Evolutionary conservation across 345 rosid species (phyloP), one percentile per base, ranked within the genome.

Genomic region (Melaleuca alternifolia): DNA sequence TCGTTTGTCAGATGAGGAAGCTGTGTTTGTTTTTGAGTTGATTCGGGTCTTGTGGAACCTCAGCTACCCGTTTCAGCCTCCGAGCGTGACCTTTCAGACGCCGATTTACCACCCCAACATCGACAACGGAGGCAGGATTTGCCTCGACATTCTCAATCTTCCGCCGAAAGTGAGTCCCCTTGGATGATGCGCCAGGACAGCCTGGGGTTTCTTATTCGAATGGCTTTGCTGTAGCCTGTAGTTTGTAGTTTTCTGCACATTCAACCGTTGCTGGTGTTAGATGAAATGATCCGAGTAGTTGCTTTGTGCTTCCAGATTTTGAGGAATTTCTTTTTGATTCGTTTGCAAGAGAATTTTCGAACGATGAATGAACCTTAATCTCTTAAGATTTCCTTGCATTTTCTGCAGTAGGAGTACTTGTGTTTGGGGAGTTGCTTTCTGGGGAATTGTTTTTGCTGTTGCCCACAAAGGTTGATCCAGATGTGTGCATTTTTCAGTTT

Each of bases 61-160:
- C 51, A 96, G 98, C 91, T 95, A 95, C 83, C 99, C 99, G 7
- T 95, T 95, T 93, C 99, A 95, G 93, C 99, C 99, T 82, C 98
- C 97, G 0, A 87, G 87, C 83, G 97, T 96, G 90, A 90, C 94
- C 6, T 95, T 96, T 57, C 90, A 84, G 37, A 96, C 97, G 12
- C 98, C 96, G 37, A 92, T 96, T 84, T 95, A 96, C 87, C 98
- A 95, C 26, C 97, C 98, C 1, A 96, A 96, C 86, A 95, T 96
- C 20, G 99, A 96, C 76, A 93, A 88, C 15, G 94, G 96, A 48
- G 99, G 99, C 84, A 91, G 98, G 84, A 95, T 96, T 90, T 96
- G 98, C 93, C 96, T 96, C 48, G 99, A 96, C 89, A 94, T 96
- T 86, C 93, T 96, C 57, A 95, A 94, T 93, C 97, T 95, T 86